Conservation (phyloP, 2,329 filamentous ascomycete genomes). For the Leptographium lundbergii region DNA sequence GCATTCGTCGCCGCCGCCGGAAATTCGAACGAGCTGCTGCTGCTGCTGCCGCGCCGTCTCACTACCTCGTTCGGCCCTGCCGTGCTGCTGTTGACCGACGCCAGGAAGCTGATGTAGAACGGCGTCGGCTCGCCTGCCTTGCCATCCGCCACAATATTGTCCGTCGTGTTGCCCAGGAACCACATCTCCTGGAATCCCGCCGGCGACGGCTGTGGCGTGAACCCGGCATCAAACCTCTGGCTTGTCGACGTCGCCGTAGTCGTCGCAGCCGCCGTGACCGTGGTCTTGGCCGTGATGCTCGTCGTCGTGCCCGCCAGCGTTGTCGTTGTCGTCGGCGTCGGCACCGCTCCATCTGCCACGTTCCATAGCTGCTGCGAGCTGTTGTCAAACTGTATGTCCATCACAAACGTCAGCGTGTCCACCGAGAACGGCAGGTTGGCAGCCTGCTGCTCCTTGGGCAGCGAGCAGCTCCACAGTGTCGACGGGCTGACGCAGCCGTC, state of each 20-base stretch:
- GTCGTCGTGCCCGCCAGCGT: not conserved
- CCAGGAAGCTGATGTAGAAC: constrained; percentile 69
- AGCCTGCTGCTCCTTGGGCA: constrained; percentile 66
- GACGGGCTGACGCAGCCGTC: constrained; percentile 58
- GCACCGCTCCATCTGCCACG: constrained; percentile 23
- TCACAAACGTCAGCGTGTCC: constrained; percentile 63
- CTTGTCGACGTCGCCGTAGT: not conserved
- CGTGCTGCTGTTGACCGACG: constrained; percentile 24
- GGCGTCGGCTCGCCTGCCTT: constrained; percentile 81
- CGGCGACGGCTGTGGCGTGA: constrained; percentile 41
- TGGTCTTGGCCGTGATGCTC: not conserved
- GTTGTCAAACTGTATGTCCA: constrained; percentile 66
- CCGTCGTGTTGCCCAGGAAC: constrained; percentile 79
- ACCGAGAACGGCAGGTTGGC: constrained; percentile 49
- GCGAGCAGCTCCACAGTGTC: constrained; percentile 73
- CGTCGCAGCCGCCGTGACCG: not conserved
- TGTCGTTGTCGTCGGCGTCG: constrained; percentile 8
- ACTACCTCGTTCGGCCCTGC: constrained; percentile 16
- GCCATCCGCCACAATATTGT: constrained; percentile 48
- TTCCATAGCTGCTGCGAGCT: constrained; percentile 39
- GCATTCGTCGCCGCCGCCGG: constrained; percentile 49
- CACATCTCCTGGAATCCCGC: constrained; percentile 57
- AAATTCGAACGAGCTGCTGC: constrained; percentile 28
- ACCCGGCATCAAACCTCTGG: constrained; percentile 15
- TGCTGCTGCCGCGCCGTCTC: constrained; percentile 7